These are phyloP conservation scores for Pseudonitzschia pungens DNA, from an alignment of 108 stramenopile genomes.

Conservation along the genomic window DNA sequence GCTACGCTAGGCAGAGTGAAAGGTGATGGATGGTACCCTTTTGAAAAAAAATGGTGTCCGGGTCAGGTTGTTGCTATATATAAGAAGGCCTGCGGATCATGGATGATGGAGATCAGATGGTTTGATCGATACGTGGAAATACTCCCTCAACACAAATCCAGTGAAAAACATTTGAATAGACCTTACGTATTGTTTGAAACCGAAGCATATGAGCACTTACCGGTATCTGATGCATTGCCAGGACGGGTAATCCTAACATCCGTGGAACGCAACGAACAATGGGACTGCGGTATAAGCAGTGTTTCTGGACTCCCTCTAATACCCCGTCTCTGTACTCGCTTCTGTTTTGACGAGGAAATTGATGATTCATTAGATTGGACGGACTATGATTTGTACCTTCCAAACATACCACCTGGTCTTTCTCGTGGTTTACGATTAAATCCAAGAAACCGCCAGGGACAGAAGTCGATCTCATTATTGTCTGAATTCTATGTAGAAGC, in stretches of 20 bases:
- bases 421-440: slow-evolving; percentile 29
- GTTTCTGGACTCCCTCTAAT: slow-evolving; percentile 29
- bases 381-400: slow-evolving; percentile 24
- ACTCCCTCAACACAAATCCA: slow-evolving; percentile 11
- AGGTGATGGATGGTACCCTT: slow-evolving; percentile 28
- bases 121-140: slow-evolving; percentile 49
- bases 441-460: slow-evolving; percentile 27
- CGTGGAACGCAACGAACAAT: neutral
- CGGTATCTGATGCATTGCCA: slow-evolving; percentile 18
- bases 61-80: slow-evolving; percentile 64
- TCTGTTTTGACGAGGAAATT: slow-evolving; percentile 39
- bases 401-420: slow-evolving; percentile 29
- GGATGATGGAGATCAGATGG: slow-evolving; percentile 59
- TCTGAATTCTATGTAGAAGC: slow-evolving; percentile 14
- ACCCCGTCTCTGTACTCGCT: slow-evolving; percentile 28
- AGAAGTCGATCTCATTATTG: slow-evolving; percentile 25
- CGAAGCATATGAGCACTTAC: slow-evolving; percentile 22
- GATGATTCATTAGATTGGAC: slow-evolving; percentile 28
- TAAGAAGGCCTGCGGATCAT: slow-evolving; percentile 11
- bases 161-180: slow-evolving; percentile 14
- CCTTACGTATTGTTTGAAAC: slow-evolving; percentile 35
- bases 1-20: neutral
- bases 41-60: slow-evolving; percentile 50
- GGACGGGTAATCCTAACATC: slow-evolving; percentile 32
- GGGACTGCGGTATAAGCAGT: slow-evolving; percentile 10